Evolutionary conservation across 1,284 basidiomycete genomes (phyloP), one percentile per base, ranked within the genome.

Genomic region (Hemileia vastatrix): DNA sequence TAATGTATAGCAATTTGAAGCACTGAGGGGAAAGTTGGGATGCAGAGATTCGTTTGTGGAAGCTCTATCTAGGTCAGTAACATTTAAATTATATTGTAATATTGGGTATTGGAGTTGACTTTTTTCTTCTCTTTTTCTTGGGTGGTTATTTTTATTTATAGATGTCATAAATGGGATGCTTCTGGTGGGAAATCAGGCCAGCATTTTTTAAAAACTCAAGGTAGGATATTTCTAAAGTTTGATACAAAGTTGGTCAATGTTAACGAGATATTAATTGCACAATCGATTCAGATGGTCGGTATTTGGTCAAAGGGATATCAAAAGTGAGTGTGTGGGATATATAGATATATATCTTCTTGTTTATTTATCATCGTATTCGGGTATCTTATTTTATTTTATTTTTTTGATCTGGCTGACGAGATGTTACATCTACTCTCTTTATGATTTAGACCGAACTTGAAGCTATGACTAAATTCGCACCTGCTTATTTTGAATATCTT

Each of bases 401-500:
- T n/a, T n/a, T n/a, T n/a, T n/a, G n/a, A n/a, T n/a, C n/a, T n/a
- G n/a, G n/a, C n/a, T n/a, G n/a, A n/a, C n/a, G n/a, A n/a, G n/a
- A n/a, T n/a, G n/a, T n/a, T n/a, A n/a, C n/a, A n/a, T n/a, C n/a
- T n/a, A n/a, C n/a, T n/a, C n/a, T n/a, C n/a, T n/a, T n/a, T n/a
- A n/a, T n/a, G n/a, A n/a, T n/a, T 0, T n/a, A 63, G 61, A 54
- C 61, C 44, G 95, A 99, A 76, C 81, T 97, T 70, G 90, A 96
- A 72, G 88, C 90, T 0, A 89, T 98, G 83, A 90, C 93, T 70
- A 91, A 88, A 5, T 98, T 98, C 77, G 95, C 92, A 6, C 94
- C 94, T 0, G 87, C 90, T 2, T 99, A 98, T 77, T 98, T 98
- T 73, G 88, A 93, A 69, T 98, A 98, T 76, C 92, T 97, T 84